Evolutionary conservation across 106 monocot genomes (phyloP).

Genomic region (Dendrobium nobile): DNA sequence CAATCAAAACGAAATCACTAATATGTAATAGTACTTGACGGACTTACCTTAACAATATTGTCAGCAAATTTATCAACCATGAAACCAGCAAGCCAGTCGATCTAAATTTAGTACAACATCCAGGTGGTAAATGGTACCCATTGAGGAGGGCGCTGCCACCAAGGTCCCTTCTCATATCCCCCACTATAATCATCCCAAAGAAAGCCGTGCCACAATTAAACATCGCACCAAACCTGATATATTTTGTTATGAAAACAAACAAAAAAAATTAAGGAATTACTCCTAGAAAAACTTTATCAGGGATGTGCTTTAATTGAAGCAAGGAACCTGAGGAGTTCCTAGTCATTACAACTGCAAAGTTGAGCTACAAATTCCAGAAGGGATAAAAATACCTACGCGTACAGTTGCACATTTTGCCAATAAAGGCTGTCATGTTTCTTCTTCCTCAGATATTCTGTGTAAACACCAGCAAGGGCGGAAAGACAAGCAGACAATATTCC

Average conservation of each 20-base stretch:
- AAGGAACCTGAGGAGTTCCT: background rate
- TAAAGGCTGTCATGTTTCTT: conserved; percentile 93
- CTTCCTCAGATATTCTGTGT: conserved; percentile 96
- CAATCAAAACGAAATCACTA: background rate
- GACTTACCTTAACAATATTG: conserved; percentile 87
- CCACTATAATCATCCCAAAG: conserved; percentile 68
- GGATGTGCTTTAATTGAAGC: background rate
- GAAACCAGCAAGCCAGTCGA: conserved; percentile 87
- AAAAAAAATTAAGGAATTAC: background rate
- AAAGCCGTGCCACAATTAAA: conserved; percentile 89
- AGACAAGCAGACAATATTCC: conserved; percentile 94
- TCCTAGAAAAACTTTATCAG: background rate
- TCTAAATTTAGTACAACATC: conserved; percentile 90
- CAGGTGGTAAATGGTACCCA: conserved; percentile 85
- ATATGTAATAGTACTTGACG: background rate
- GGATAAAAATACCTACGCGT: conserved; percentile 45
- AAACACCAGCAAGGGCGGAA: conserved; percentile 93
- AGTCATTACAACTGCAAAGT: background rate
- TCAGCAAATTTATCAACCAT: conserved; percentile 98
- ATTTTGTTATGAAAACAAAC: background rate
- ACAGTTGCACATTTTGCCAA: conserved; percentile 95
- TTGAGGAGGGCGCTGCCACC: conserved; percentile 82
- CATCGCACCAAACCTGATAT: conserved; percentile 83
- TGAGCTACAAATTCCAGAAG: background rate
- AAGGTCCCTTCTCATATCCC: conserved; percentile 84